Conservation (phyloP, 2,329 filamentous ascomycete genomes). For the Cercospora berteroae region DNA sequence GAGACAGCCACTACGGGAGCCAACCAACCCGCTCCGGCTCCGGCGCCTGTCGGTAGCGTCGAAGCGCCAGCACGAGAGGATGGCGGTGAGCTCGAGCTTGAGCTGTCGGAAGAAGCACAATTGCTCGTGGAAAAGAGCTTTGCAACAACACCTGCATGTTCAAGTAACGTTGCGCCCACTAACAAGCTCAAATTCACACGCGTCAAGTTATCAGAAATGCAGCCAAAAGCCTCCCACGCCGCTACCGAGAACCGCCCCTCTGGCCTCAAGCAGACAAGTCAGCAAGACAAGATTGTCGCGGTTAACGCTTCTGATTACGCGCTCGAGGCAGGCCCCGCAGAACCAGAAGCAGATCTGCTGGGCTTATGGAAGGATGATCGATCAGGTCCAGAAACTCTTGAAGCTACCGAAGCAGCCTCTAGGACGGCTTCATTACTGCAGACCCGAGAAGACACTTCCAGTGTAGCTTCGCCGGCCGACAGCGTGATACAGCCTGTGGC, state of each 20-base stretch:
- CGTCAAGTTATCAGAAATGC: not conserved
- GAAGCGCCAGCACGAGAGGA: not conserved
- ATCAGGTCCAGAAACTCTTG: not conserved
- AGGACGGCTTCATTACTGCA: not conserved
- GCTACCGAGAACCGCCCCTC: not conserved
- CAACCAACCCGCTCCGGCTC: not conserved
- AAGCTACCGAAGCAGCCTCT: not conserved
- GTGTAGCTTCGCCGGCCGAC: conserved; percentile 12
- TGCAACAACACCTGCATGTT: not conserved
- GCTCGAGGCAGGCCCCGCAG: not conserved
- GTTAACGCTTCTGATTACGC: not conserved
- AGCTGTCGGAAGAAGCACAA: not conserved
- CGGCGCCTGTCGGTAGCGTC: not conserved
- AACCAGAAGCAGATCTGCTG: not conserved
- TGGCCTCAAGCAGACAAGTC: not conserved
- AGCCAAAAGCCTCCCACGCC: not conserved
- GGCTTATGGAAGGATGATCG: not conserved
- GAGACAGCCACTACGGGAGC: not conserved
- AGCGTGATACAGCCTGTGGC: conserved; percentile 9
- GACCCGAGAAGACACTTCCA: not conserved
- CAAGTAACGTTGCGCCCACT: not conserved
- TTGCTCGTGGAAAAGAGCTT: conserved; percentile 7
- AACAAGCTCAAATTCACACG: conserved; percentile 6
- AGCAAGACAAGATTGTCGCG: not conserved
- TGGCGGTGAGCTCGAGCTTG: not conserved